Base-by-base conservation (phyloP, 1,284 basidiomycete genomes). In the Rhodotorula sp. region DNA sequence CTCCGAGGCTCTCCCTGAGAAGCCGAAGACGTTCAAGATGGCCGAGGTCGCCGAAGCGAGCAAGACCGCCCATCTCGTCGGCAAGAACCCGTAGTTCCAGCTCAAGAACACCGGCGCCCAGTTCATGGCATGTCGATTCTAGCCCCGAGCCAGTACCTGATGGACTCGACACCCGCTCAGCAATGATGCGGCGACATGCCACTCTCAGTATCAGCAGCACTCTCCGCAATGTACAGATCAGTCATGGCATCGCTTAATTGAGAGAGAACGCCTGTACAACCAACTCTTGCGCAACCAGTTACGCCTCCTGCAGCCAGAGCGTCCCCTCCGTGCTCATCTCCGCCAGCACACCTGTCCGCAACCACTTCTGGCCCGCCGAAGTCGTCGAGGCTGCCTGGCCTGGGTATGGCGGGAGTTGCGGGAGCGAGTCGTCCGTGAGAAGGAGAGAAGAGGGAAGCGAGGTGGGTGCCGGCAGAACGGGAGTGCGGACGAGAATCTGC, bases 1-100 rank as follows among this genome's bases (percentile, higher is more conserved):
- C 52, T 79, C 77, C 67, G 76, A 77, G 47, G 70, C 77, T 30
- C 67, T 79, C 11, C 78, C 78, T 7, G 78, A 79, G 46, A 66
- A 72, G 57, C 67, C 68, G 70, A 55, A 32, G 47, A 75, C 55
- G 4, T 74, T 77, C 72, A 76, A 74, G 32, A 71, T 78, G 60
- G 75, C 76, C 9, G 76, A 78, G 59, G 75, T 80, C 30, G 74
- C 70, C 20, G 66, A 77, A n/a, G 64, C 30, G 27, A 44, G 59
- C 22, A 64, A 67, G 61, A 61, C 59, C 5, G 72, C 75, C 4
- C 75, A 75, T 59, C 53, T 74, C 15, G 72, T 74, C 51, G 68
- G 68, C 57, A 62, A 64, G 64, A 65, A 74, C 53, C 64, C 59
- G 24, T 36, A 64, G 19, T 74, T 74, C 64, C 51, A 48, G 22